phyloP scores from a whole-genome alignment of 495 filamentous ascomycete species.

The Gamarada debralockiae region DNA sequence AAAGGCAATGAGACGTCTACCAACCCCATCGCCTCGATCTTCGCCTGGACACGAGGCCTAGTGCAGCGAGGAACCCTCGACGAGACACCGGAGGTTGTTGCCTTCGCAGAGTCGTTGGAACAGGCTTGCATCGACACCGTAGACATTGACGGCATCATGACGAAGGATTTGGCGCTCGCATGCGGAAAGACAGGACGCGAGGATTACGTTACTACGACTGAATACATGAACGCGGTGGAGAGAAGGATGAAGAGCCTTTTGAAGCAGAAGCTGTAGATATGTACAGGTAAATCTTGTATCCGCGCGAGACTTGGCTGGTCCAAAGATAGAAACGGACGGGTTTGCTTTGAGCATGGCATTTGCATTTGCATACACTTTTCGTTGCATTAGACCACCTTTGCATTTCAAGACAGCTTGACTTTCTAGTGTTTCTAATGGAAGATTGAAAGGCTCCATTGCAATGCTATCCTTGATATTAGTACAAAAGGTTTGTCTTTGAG shows the following conservation, averaged over 20 bases:
- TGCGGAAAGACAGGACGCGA: slow-evolving; percentile 78
- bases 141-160: slow-evolving; percentile 93
- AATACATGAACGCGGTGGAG: slow-evolving; percentile 90
- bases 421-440: too few species aligned
- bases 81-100: slow-evolving; percentile 78
- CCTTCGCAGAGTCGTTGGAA: slow-evolving; percentile 89
- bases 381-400: too few species aligned
- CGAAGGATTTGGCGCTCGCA: slow-evolving; percentile 92
- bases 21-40: slow-evolving; percentile 98
- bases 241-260: slow-evolving; percentile 64
- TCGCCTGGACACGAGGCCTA: slow-evolving; percentile 97
- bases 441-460: too few species aligned
- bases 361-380: too few species aligned
- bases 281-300: too few species aligned
- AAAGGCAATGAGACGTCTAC: slow-evolving; percentile 95
- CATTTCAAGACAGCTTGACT: too few species aligned
- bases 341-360: too few species aligned
- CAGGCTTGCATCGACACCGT: slow-evolving; percentile 93
- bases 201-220: slow-evolving; percentile 83
- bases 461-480: too few species aligned
- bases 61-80: slow-evolving; percentile 89
- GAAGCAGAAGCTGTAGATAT: slow-evolving; percentile 41
- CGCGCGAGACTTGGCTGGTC: neutral
- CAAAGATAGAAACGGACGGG: neutral
- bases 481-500: too few species aligned